A percentile compares a stretch with the other conserved stretches of the same genome.
phyloP scores from a whole-genome alignment of 129 eudicot species.

The Saposhnikovia divaricata region DNA sequence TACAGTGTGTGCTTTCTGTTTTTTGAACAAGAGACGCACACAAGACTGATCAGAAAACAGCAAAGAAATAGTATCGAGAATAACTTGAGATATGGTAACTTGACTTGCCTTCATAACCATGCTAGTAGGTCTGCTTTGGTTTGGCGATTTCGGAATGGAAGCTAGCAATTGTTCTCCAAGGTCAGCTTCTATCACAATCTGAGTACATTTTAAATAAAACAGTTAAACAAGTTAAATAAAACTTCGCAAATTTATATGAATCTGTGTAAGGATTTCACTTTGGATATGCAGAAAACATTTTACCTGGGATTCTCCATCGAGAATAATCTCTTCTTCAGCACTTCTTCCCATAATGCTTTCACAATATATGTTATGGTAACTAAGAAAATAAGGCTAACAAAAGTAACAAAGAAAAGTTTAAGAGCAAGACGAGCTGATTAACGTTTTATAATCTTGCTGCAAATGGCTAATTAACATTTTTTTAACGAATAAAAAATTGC shows the following conservation, averaged over 20 bases:
- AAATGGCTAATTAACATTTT: conserved; percentile 2
- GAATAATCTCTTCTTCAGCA: conserved; percentile 39
- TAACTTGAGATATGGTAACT: background rate
- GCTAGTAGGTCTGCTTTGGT: conserved; percentile 66
- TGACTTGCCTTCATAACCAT: conserved; percentile 72
- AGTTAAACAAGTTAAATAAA: background rate
- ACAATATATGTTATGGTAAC: background rate
- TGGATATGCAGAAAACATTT: background rate
- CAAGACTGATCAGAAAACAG: conserved; percentile 2
- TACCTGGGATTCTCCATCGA: conserved; percentile 43
- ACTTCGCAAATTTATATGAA: background rate
- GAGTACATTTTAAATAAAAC: background rate
- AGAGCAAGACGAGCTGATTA: conserved; percentile 11
- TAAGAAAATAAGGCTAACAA: background rate
- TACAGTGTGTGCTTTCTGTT: conserved; percentile 64
- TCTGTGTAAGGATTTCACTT: background rate
- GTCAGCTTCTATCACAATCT: conserved; percentile 36
- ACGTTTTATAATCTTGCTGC: background rate
- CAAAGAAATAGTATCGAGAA: background rate
- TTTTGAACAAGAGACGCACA: background rate
- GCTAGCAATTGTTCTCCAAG: conserved; percentile 29
- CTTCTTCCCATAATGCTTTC: conserved; percentile 41
- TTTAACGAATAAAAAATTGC: conserved; percentile 11
- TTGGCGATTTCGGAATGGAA: conserved; percentile 47
- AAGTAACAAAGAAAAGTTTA: conserved; percentile 6